Conservation (phyloP, 305 asterid species). For the Rubia peregrina region DNA sequence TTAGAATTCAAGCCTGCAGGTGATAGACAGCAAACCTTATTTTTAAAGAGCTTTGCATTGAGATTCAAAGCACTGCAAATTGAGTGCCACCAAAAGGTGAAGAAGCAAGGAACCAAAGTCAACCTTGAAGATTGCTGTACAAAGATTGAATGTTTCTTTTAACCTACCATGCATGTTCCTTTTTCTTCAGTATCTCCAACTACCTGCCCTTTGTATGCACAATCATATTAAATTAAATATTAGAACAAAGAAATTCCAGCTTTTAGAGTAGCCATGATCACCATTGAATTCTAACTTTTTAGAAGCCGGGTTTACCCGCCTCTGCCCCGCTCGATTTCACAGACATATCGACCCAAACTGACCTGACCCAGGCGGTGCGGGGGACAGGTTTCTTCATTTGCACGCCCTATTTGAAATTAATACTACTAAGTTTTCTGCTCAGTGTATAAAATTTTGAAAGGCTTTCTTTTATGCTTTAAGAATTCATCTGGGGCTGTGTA, state of each 20-base stretch:
- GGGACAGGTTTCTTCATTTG: neutral
- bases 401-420: neutral
- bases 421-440: neutral
- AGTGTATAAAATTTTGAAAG: neutral
- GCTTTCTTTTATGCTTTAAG: neutral
- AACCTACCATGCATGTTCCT: neutral
- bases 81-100: neutral
- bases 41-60: neutral
- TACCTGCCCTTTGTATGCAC: neutral
- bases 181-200: neutral
- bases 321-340: neutral
- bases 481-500: neutral
- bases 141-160: neutral
- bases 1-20: neutral
- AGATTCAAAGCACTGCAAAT: constrained; percentile 1
- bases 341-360: neutral
- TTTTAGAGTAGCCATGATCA: neutral
- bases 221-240: neutral
- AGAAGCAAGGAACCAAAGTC: neutral
- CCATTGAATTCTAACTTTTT: neutral
- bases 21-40: neutral
- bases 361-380: neutral
- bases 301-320: neutral
- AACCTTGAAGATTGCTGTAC: neutral
- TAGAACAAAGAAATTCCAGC: neutral